Base-by-base conservation (phyloP, 2,329 filamentous ascomycete genomes). In the Aspergillus pseudoglaucus region DNA sequence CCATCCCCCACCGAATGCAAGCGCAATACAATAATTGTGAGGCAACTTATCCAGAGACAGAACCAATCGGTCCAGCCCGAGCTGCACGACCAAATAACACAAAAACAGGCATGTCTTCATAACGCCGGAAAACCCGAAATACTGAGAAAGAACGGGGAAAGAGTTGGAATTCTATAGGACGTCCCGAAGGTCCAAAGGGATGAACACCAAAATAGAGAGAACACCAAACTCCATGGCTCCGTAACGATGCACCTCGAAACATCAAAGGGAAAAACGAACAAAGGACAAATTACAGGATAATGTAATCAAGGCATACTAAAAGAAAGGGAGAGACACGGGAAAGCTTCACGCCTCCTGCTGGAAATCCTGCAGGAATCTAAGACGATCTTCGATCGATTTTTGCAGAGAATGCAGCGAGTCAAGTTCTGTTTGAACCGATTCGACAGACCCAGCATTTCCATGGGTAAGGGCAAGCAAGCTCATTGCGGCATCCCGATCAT, bases 381-480 rank as follows among this genome's bases (percentile, higher is more conserved):
- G 17, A 32, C 65, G 64, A 42, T 55, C 58, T 30, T 59, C 56
- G 44, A 67, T 63, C 35, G 64, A 47, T 12, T 59, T 58, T 45
- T 65, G 60, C 41, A 68, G 50, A 30, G 59, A 53, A 17, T 54
- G 59, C 33, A 68, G 59, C 18, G 63, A 59, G 6, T 60, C 57
- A 33, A 65, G 51, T 48, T 67, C 65, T 17, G 37, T 39, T 20
- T 39, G 37, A 10, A 20, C 17, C 9, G 37, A 39, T 20, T 39
- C 37, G 17, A 18, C 17, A 3, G 37, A 39, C 9, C 17, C 37
- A 4, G 33, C 33, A 35, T 35, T 39, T 39, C 37, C 37, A 22
- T 52, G 52, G 14, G 62, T 57, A 48, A 68, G 63, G n/a, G 49
- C 52, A 40, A 65, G 47, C n/a, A 68, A 53, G 48, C 63, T 64